phyloP scores from a whole-genome alignment of 768 basidiomycete species.

The Omphalotus guepiniiformis region DNA sequence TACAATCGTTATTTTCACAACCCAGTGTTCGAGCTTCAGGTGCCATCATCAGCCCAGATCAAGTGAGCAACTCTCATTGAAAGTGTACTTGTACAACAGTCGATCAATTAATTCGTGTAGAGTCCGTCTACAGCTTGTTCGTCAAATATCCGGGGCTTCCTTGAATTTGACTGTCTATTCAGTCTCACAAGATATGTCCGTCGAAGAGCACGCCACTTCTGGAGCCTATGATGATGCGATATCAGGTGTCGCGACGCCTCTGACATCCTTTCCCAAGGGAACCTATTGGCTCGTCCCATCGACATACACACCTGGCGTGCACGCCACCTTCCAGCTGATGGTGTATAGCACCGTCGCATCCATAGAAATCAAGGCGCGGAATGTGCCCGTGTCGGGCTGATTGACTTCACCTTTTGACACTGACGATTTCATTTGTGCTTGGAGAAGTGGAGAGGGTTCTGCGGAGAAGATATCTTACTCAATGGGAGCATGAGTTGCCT shows the following conservation, averaged over 20 bases:
- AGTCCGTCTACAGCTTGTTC: constrained; percentile 62
- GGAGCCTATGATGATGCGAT: constrained; percentile 76
- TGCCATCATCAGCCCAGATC: constrained; percentile 49
- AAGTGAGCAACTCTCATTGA: constrained; percentile 46
- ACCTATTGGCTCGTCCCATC: constrained; percentile 73
- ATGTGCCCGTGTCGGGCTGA: too few species aligned
- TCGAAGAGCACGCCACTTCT: constrained; percentile 55
- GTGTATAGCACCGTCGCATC: constrained; percentile 46
- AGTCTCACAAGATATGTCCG: constrained; percentile 21
- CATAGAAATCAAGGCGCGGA: constrained; percentile 9
- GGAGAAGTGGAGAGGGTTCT: too few species aligned
- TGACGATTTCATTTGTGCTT: too few species aligned
- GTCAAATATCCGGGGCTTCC: constrained; percentile 34
- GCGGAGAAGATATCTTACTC: not conserved
- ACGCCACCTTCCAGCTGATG: constrained; percentile 54
- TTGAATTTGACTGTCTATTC: constrained; percentile 62
- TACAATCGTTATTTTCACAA: constrained; percentile 62
- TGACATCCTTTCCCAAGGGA: constrained; percentile 48
- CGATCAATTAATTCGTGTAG: constrained; percentile 30
- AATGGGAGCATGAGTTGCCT: not conserved
- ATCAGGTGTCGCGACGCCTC: constrained; percentile 65
- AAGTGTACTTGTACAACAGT: not conserved
- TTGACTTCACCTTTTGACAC: too few species aligned
- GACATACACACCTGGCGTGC: constrained; percentile 60
- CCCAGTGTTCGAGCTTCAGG: constrained; percentile 60